phyloP scores from a whole-genome alignment of 2,329 filamentous ascomycete species.

The Cordyceps cicadae region DNA sequence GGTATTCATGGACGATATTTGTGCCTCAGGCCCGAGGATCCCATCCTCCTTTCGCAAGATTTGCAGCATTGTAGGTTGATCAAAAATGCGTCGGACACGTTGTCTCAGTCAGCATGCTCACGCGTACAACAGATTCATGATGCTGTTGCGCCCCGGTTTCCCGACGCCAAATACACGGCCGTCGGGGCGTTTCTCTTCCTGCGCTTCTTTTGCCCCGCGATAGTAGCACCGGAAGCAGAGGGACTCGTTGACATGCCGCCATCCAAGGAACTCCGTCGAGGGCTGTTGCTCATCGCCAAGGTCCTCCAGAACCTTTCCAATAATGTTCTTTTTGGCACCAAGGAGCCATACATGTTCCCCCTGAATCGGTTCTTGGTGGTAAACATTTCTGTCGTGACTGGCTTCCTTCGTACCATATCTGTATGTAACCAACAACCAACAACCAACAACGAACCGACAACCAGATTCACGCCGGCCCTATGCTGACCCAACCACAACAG shows the following conservation, averaged over 20 bases:
- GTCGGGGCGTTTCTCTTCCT: slow-evolving; percentile 65
- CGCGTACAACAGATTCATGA: slow-evolving; percentile 45
- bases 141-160: slow-evolving; percentile 55
- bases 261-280: slow-evolving; percentile 61
- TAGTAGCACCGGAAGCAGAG: slow-evolving; percentile 61
- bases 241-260: slow-evolving; percentile 53
- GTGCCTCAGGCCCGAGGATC: slow-evolving; percentile 52
- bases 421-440: slow-evolving; percentile 30
- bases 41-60: slow-evolving; percentile 58
- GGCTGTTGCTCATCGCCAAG: slow-evolving; percentile 61
- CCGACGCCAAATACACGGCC: slow-evolving; percentile 63
- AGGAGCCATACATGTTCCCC: slow-evolving; percentile 65
- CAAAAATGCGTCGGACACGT: neutral
- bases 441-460: slow-evolving; percentile 12
- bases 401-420: slow-evolving; percentile 59
- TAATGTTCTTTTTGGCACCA: slow-evolving; percentile 63
- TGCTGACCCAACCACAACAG: slow-evolving; percentile 19
- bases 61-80: slow-evolving; percentile 50
- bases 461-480: slow-evolving; percentile 13
- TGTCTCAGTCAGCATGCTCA: slow-evolving; percentile 12
- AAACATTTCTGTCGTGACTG: slow-evolving; percentile 60
- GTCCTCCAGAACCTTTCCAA: slow-evolving; percentile 65
- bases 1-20: slow-evolving; percentile 64
- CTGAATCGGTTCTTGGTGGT: slow-evolving; percentile 60
- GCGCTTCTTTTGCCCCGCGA: slow-evolving; percentile 64